These are phyloP conservation scores for Penicillium pancosmium DNA, from an alignment of 495 filamentous ascomycete genomes.

Conservation along the genomic window DNA sequence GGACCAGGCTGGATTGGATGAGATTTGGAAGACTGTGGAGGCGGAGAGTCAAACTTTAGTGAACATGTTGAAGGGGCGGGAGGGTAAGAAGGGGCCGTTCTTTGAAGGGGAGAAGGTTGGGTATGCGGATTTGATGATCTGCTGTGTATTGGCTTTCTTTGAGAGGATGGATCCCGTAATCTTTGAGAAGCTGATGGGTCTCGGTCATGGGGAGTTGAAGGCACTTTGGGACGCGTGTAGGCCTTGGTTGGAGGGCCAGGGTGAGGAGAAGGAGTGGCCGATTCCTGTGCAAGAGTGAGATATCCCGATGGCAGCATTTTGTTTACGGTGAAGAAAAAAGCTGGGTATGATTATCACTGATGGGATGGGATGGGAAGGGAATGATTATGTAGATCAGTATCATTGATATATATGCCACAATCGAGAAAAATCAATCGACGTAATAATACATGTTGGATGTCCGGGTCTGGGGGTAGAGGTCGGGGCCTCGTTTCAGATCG, in stretches of 20 bases:
- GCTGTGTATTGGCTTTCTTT: conserved; percentile 24
- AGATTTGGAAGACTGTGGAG: conserved; percentile 21
- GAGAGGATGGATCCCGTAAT: conserved; percentile 23
- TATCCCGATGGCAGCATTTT: too few relatives aligned
- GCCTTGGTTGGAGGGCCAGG: conserved; percentile 38
- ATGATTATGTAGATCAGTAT: conserved; percentile 17
- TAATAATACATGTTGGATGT: conserved; percentile 35
- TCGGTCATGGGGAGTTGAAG: conserved; percentile 29
- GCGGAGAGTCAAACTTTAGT: conserved; percentile 17
- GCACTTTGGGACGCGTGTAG: conserved; percentile 30
- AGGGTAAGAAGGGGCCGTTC: conserved; percentile 36
- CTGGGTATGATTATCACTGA: neutral
- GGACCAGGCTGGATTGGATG: conserved; percentile 17
- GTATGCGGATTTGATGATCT: conserved; percentile 31
- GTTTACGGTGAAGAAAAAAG: neutral
- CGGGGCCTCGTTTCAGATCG: conserved; percentile 14
- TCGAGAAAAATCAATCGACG: conserved; percentile 26
- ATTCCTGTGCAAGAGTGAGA: conserved; percentile 18
- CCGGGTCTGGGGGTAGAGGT: neutral
- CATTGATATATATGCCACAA: conserved; percentile 36
- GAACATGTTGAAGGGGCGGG: conserved; percentile 28
- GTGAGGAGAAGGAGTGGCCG: conserved; percentile 36
- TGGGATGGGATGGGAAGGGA: neutral
- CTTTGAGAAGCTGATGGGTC: conserved; percentile 23
- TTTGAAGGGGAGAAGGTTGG: conserved; percentile 34